These are phyloP conservation scores for Xylariaceae sp. DNA, from an alignment of 2,329 filamentous ascomycete species.

Conservation along the genomic window DNA sequence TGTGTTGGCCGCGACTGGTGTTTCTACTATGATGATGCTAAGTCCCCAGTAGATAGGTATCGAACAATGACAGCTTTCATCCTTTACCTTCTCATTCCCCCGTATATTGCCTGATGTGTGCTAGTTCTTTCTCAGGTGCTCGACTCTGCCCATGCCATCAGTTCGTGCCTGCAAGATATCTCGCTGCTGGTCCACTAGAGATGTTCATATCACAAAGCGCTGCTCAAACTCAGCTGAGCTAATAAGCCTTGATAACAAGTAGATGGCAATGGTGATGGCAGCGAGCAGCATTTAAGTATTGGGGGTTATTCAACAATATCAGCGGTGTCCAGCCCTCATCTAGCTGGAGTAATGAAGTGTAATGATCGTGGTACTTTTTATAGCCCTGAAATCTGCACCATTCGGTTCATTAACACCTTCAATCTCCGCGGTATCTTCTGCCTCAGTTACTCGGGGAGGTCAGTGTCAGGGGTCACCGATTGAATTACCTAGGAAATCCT, in stretches of 20 bases:
- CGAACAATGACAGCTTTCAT: neutral
- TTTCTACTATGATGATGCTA: neutral
- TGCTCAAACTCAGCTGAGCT: neutral
- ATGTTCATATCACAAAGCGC: neutral
- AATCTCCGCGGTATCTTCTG: too few relatives aligned
- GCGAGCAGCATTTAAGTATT: too few relatives aligned
- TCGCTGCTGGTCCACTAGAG: neutral
- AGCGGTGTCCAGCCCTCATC: too few relatives aligned
- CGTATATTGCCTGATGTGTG: neutral
- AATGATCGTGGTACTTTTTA: too few relatives aligned
- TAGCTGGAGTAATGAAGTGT: too few relatives aligned
- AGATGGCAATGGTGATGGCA: neutral
- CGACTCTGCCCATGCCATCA: neutral
- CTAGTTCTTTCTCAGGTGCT: neutral
- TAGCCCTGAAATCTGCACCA: too few relatives aligned
- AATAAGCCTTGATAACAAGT: neutral
- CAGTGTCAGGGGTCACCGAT: too few relatives aligned
- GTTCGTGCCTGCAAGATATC: neutral
- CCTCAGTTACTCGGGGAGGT: too few relatives aligned
- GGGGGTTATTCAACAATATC: too few relatives aligned
- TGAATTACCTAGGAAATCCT: too few relatives aligned
- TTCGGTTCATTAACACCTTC: too few relatives aligned
- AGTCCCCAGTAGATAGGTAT: neutral
- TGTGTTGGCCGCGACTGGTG: neutral
- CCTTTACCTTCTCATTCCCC: neutral